Conservation (phyloP, 2,329 filamentous ascomycete species). For the Daldinia sp. region DNA sequence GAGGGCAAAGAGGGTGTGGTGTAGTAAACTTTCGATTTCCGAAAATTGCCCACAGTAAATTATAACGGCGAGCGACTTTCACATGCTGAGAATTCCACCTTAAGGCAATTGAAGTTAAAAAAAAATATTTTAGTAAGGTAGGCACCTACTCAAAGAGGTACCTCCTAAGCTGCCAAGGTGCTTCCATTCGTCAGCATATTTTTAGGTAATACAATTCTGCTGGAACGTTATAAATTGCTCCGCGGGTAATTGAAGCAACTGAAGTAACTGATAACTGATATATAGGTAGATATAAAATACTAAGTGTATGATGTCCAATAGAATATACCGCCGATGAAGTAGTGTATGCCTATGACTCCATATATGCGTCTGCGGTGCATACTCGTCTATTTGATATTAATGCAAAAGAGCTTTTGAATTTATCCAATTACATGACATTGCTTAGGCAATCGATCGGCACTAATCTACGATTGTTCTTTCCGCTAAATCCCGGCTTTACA, state of each 20-base stretch:
- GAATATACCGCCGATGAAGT: not conserved
- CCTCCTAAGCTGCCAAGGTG: too few relatives aligned
- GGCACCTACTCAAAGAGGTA: too few relatives aligned
- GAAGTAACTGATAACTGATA: not conserved
- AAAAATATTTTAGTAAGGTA: not conserved
- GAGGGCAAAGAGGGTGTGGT: conserved; percentile 24
- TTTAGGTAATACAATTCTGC: too few relatives aligned
- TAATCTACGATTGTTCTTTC: not conserved
- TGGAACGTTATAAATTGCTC: too few relatives aligned
- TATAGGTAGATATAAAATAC: too few relatives aligned
- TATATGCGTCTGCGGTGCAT: not conserved
- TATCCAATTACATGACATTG: not conserved
- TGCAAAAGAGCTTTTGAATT: not conserved
- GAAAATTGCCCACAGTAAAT: conserved; percentile 7
- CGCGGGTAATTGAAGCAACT: not conserved
- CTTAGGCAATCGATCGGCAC: conserved; percentile 17
- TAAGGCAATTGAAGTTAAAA: not conserved
- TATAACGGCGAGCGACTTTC: conserved; percentile 17
- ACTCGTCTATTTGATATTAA: not conserved
- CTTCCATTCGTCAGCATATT: not conserved
- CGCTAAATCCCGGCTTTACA: conserved; percentile 22
- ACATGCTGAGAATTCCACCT: conserved; percentile 21
- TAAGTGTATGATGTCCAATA: too few relatives aligned
- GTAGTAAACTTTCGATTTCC: conserved; percentile 27
- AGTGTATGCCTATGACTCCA: not conserved